Base-by-base conservation (phyloP, 2,329 filamentous ascomycete genomes). In the Macroventuria anomochaeta region DNA sequence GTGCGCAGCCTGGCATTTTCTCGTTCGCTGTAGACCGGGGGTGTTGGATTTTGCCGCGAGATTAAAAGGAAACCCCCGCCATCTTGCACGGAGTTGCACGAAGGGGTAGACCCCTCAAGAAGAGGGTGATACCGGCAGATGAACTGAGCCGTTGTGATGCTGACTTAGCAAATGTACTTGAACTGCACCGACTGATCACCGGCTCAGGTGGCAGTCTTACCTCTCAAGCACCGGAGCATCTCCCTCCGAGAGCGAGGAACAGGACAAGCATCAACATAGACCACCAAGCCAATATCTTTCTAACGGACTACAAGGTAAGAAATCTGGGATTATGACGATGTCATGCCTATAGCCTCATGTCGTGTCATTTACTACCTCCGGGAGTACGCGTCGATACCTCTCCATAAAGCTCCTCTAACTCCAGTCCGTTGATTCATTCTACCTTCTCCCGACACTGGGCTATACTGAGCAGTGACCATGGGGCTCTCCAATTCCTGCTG, bases 121-220 rank as follows among this genome's bases (percentile, higher is more conserved):
- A 70, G 67, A 72, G 70, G 69, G 69, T 70, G 63, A 62, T 65
- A 66, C 53, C 56, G 37, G 33, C 54, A 60, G 57, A 55, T 52
- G 43, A 51, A 36, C n/a, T 49, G 57, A 46, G 38, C 51, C 56
- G 37, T 20, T 10, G 15, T 33, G 37, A 48, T 57, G 60, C 59
- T 64, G 62, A 62, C 57, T 46, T 40, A 41, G 23, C 40, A 42
- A 29, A 37, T 38, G 42, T 46, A 17, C 17, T 13, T 36, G 13
- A 11, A 13, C 10, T 12, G 13, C 36, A 34, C 23, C 18, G 23
- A 31, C 13, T 15, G 13, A 34, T 18, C 29, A 13, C 8, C 34
- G 32, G 15, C 29, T 46, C 48, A 29, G 21, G 18, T 40, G 42
- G 23, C 37, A 23, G n/a, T n/a, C 31, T 46, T 37, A 18, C 41